Percentiles rank a stretch among this genome's conserved stretches.
Evolutionary conservation across 768 basidiomycete species (phyloP).

Genomic region (Nevesoporus exiguus): DNA sequence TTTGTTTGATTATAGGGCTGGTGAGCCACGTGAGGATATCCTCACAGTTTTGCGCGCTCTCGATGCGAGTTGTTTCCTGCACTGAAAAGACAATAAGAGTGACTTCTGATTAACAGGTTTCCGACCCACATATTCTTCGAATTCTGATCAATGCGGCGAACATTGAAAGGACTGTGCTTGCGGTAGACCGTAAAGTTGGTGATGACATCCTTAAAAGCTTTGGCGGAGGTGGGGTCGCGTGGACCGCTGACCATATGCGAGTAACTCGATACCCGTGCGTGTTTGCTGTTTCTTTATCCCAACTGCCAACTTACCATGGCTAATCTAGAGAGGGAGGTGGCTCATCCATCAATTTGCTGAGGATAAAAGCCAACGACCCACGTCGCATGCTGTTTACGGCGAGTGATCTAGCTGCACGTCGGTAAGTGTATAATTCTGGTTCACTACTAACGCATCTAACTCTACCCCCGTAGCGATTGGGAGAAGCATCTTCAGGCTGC

Average conservation of each 20-base stretch:
- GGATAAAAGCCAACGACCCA: slow-evolving; percentile 32
- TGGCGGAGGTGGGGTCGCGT: slow-evolving; percentile 52
- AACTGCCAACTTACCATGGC: neutral
- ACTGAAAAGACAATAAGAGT: neutral
- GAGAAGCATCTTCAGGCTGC: slow-evolving; percentile 36
- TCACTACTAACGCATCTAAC: neutral
- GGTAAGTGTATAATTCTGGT: slow-evolving; percentile 33
- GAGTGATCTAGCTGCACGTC: slow-evolving; percentile 47
- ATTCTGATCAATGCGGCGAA: slow-evolving; percentile 70
- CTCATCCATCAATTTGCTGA: slow-evolving; percentile 41
- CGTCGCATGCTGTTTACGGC: slow-evolving; percentile 51
- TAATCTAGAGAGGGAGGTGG: slow-evolving; percentile 63
- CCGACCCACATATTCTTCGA: slow-evolving; percentile 70
- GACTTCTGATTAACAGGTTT: slow-evolving; percentile 47
- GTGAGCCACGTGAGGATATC: slow-evolving; percentile 62
- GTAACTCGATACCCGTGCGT: slow-evolving; percentile 66
- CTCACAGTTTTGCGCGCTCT: slow-evolving; percentile 81
- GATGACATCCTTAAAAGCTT: slow-evolving; percentile 47
- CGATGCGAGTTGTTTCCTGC: slow-evolving; percentile 46
- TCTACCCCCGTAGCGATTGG: slow-evolving; percentile 41
- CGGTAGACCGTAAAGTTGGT: slow-evolving; percentile 58
- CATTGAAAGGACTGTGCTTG: slow-evolving; percentile 74
- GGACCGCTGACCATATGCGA: slow-evolving; percentile 59
- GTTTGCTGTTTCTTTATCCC: neutral
- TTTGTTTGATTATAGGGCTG: slow-evolving; percentile 73